A percentile compares a stretch with the other conserved stretches of the same genome.
Conservation (phyloP, 2,329 filamentous ascomycete species). For the Aspergillus melleus region DNA sequence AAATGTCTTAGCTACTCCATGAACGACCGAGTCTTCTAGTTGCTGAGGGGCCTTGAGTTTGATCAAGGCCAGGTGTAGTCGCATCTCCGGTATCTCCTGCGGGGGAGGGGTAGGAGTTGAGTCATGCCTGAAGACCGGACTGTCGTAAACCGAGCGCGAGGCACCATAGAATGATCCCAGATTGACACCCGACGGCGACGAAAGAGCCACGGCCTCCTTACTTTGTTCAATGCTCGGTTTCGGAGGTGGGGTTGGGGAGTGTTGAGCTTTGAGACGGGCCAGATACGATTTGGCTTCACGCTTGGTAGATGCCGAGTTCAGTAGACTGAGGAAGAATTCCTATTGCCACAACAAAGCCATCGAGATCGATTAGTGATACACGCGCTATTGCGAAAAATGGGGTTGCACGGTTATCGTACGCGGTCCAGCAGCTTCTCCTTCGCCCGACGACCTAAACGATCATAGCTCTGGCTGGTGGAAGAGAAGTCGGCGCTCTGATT, state of each 20-base stretch:
- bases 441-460: conserved; percentile 39
- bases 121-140: conserved; percentile 61
- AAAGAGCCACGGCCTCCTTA: conserved; percentile 16
- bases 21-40: conserved; percentile 67
- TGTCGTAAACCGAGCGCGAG: conserved; percentile 58
- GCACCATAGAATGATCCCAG: conserved; percentile 61
- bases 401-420: conserved; percentile 23
- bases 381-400: not conserved
- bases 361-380: conserved; percentile 3
- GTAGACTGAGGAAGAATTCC: conserved; percentile 83
- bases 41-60: conserved; percentile 75
- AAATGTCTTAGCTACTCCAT: conserved; percentile 78
- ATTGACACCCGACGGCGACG: conserved; percentile 54
- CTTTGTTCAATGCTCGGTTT: conserved; percentile 29
- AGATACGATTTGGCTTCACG: conserved; percentile 91
- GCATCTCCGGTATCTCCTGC: conserved; percentile 47
- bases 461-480: conserved; percentile 25
- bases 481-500: conserved; percentile 35
- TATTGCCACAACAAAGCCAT: conserved; percentile 33
- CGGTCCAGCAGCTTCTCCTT: conserved; percentile 47
- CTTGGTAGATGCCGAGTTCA: conserved; percentile 87
- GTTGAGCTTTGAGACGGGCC: conserved; percentile 70
- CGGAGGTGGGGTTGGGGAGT: conserved; percentile 35
- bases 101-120: conserved; percentile 42
- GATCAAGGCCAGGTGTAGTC: conserved; percentile 76